These are phyloP conservation scores for Dittrichia graveolens DNA, from an alignment of 129 eudicot genomes.

Conservation along the genomic window DNA sequence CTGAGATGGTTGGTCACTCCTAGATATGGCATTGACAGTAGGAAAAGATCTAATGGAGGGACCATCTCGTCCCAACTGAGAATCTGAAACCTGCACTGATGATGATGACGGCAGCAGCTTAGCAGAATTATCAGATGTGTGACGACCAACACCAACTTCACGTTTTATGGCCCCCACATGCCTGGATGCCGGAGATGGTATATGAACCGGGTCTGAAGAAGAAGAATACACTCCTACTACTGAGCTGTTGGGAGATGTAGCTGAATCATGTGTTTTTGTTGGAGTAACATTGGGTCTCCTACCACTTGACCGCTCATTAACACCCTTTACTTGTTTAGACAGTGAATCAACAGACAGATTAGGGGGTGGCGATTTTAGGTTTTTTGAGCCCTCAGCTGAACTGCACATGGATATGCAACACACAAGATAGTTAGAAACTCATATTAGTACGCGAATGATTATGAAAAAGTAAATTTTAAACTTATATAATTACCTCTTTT, in stretches of 20 bases:
- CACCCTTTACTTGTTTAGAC: conserved; percentile 47
- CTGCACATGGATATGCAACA: conserved; percentile 25
- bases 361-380: conserved; percentile 37
- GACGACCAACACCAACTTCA: conserved; percentile 89
- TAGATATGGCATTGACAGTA: conserved; percentile 26
- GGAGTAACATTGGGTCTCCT: conserved; percentile 36
- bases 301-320: conserved; percentile 38
- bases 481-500: conserved; percentile 48
- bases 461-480: neutral
- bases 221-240: conserved; percentile 90
- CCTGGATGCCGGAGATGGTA: conserved; percentile 74
- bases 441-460: neutral
- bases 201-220: conserved; percentile 93
- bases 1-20: conserved; percentile 52
- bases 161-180: conserved; percentile 86
- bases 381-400: conserved; percentile 43
- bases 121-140: conserved; percentile 52
- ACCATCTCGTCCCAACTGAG: neutral
- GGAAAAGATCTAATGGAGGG: conserved; percentile 46
- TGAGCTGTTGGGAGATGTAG: conserved; percentile 54
- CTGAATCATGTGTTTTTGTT: conserved; percentile 45
- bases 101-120: conserved; percentile 26
- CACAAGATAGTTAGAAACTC: conserved; percentile 11
- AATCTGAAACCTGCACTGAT: conserved; percentile 44
- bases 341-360: conserved; percentile 43